Evolutionary conservation across 2,329 filamentous ascomycete genomes (phyloP), one percentile per base, ranked within the genome.

Genomic region (Nigrospora osmanthi): DNA sequence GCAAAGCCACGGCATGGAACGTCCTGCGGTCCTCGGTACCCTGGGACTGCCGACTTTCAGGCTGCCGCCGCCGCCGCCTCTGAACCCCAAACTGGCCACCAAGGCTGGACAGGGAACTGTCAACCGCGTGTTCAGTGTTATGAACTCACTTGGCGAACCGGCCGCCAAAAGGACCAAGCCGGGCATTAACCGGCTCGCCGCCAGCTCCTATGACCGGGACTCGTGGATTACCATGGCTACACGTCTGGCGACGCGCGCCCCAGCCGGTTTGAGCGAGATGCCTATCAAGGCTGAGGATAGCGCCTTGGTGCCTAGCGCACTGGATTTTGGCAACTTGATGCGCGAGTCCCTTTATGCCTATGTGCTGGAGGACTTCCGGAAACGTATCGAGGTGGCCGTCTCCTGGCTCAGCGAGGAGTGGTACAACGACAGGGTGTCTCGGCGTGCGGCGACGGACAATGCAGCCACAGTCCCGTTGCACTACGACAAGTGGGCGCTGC

Each of bases 321-420:
- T 50, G 48, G 43, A 51, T 31, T 76, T 89, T 23, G 76, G 76
- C 54, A 77, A 86, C 57, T 76, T 76, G 6, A 89, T 97, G 52
- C 81, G 93, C 43, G 85, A 95, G 54, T 75, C 81, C 9, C 70
- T 98, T 2, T 93, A 89, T 64, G 76, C 80, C 44, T 96, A 95
- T 61, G 78, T 97, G 40, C 78, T 97, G 50, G 89, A 94, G 51
- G 91, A 97, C 60, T 98, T 95, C 67, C 82, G 91, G 44, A 83
- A 78, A 50, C 83, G 93, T 37, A 90, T 97, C 50, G 90, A 94
- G 54, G 79, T 93, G 17, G 91, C 89, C 1, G 89, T 97, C 42
- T 83, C 85, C 9, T 98, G 93, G 93, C 75, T 98, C 14, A 95
- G 85, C 55, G 93, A 98, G 63, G 93, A 98, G 66, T 98, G 93